Conservation (phyloP, 1,284 basidiomycete species). For the Ceratobasidium sp. region DNA sequence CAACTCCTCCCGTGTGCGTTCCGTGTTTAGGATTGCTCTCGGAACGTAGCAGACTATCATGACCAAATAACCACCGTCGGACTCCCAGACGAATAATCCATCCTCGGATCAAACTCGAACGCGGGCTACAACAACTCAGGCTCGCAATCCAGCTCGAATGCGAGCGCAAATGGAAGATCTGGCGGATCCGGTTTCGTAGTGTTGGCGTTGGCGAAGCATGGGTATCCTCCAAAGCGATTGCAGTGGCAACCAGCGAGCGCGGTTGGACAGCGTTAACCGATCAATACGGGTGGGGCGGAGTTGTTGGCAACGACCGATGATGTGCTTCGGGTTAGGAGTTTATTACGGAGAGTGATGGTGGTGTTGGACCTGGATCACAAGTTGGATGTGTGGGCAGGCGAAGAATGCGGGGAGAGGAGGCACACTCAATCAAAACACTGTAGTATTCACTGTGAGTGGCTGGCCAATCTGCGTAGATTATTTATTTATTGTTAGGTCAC, state of each 20-base stretch:
- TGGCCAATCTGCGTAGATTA: background rate
- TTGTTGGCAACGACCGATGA: constrained; percentile 92
- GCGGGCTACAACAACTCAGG: too few relatives aligned
- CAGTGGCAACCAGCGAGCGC: constrained; percentile 86
- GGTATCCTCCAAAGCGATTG: constrained; percentile 85
- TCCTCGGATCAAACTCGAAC: constrained; percentile 77
- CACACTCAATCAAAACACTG: constrained; percentile 72
- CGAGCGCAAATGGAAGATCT: constrained; percentile 31
- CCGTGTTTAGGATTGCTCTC: constrained; percentile 82
- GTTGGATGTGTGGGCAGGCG: constrained; percentile 75
- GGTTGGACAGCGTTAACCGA: constrained; percentile 68
- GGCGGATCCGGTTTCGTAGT: constrained; percentile 74
- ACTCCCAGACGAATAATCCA: constrained; percentile 82
- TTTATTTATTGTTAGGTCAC: constrained; percentile 80
- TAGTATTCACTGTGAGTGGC: constrained; percentile 83
- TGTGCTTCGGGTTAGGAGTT: constrained; percentile 90
- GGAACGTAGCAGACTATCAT: constrained; percentile 81
- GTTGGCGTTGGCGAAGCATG: constrained; percentile 82
- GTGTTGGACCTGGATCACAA: constrained; percentile 63
- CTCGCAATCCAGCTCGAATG: constrained; percentile 35
- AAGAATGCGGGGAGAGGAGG: constrained; percentile 50
- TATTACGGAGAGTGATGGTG: constrained; percentile 67
- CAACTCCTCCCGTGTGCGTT: constrained; percentile 74
- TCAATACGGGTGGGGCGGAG: constrained; percentile 64
- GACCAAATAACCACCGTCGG: constrained; percentile 88